Evolutionary conservation across 129 eudicot species (phyloP), one percentile per base, ranked within the genome.

Genomic region (Escallonia herrerae): DNA sequence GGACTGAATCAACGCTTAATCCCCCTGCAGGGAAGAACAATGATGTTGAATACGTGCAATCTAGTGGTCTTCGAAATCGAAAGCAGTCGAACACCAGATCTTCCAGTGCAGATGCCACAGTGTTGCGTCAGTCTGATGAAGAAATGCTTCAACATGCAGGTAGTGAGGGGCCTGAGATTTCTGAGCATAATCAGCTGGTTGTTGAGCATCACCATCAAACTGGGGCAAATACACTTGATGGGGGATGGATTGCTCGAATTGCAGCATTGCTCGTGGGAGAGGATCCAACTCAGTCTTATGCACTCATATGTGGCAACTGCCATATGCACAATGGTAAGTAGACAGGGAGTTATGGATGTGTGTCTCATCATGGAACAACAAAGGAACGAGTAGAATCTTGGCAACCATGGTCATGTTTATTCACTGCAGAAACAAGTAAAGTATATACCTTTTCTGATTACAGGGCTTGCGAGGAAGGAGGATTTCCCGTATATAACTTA

Each of bases 221-320:
- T 51, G 82, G 80, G 61, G 52, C 57, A 43, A 79, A 56, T 57
- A 60, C 87, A 56, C 78, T 81, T 70, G 95, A 84, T 73, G 90
- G 96, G 8, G 95, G 98, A 49, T 93, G 98, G 98, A 62, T 93
- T 64, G 90, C 98, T 70, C 84, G 87, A 68, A 55, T 93, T 72
- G 98, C 96, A 7, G 98, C 98, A 37, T 70, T 93, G 79, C 98
- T 93, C 60, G 98, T 93, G 54, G 98, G 98, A 11, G 98, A 93
- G 79, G 98, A 93, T 73, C 98, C 96, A 13, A 80, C 96, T 39
- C 95, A 85, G 60, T 88, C 95, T n/a, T 88, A 81, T 56, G 98
- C 98, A 45, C 96, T 93, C 15, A 93, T 93, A 61, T 93, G 98
- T 64, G 95, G 98, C 48, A 88, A 81, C 79, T 93, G 98, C 56